phyloP scores from a whole-genome alignment of 305 asterid species.

The Fraxinus velutina region DNA sequence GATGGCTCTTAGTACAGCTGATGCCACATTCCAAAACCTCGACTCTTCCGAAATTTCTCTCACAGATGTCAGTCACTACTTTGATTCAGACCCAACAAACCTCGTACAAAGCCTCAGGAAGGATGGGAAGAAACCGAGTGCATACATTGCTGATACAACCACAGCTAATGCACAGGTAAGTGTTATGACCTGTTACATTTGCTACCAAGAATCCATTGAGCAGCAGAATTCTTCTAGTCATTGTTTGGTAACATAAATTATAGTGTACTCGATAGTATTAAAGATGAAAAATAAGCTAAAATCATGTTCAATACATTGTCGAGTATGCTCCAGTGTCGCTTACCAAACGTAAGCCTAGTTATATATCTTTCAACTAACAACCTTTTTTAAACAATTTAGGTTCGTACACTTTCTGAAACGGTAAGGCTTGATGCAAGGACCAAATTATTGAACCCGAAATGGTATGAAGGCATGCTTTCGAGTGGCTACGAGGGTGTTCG shows the following conservation, averaged over 20 bases:
- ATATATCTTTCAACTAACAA: not conserved
- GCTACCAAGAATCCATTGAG: not conserved
- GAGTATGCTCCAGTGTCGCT: not conserved
- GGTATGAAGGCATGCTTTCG: conserved; percentile 97
- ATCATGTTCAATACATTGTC: not conserved
- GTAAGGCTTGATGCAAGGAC: conserved; percentile 93
- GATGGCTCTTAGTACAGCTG: conserved; percentile 95
- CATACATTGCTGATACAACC: conserved; percentile 94
- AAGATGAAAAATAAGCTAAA: not conserved
- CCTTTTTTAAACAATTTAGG: conserved; percentile 37
- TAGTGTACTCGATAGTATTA: not conserved
- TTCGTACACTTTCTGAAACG: conserved; percentile 87
- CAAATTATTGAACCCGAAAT: conserved; percentile 86
- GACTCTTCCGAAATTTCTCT: conserved; percentile 97
- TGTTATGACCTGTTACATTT: not conserved
- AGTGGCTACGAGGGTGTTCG: conserved; percentile 92
- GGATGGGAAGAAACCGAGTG: conserved; percentile 92
- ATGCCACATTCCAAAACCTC: conserved; percentile 94
- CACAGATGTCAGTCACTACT: conserved; percentile 94
- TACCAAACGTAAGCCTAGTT: not conserved
- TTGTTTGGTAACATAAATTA: not conserved
- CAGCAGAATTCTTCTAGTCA: not conserved
- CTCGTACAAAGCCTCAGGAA: conserved; percentile 88
- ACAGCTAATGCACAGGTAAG: conserved; percentile 95
- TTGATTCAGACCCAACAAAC: conserved; percentile 94